Base-by-base conservation (phyloP, 2,329 filamentous ascomycete genomes). In the Penicillium thymicola region DNA sequence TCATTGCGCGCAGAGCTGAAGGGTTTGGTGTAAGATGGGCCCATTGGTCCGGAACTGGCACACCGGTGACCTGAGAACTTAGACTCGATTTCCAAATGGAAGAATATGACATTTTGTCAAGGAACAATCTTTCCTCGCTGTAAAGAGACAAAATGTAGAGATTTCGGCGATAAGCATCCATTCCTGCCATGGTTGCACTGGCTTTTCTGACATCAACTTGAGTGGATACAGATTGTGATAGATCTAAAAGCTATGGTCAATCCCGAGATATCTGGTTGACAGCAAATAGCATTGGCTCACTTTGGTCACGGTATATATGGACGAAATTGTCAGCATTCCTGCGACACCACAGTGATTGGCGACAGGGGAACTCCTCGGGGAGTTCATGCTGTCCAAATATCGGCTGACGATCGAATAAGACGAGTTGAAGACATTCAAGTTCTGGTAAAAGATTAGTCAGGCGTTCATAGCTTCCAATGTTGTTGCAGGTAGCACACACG, bases 101-200 rank as follows among this genome's bases (percentile, higher is more conserved):
- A 36, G 40, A 51, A 44, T 44, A 51, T 18, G 40, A 28, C 49
- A 51, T 51, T 36, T 44, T 51, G 21, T 51, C 49, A 51, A 44
- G 38, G 21, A 51, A 51, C 16, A 36, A 18, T 36, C 49, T 34
- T 13, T 51, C 38, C 21, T 51, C 49, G 49, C 38, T 51, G 21
- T 44, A 51, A 44, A 44, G 49, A 27, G 40, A 51, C 14, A 51
- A 7, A 23, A 51, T 44, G 30, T 27, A 51, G 30, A 51, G 49
- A 28, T 36, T 51, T 27, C 49, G 49, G 21, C 49, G 40, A 21
- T 27, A 51, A 18, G 49, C 28, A 51, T 51, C 40, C 38, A 51
- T 34, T 21, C 36, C 28, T 18, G 21, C 49, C 38, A 51, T 44
- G 4, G 7, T 51, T 44, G 44, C 38, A 14, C 25, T 28, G 16